These are phyloP conservation scores for Sisymbrium altissimum DNA, from an alignment of 345 rosid genomes.

Conservation along the genomic window DNA sequence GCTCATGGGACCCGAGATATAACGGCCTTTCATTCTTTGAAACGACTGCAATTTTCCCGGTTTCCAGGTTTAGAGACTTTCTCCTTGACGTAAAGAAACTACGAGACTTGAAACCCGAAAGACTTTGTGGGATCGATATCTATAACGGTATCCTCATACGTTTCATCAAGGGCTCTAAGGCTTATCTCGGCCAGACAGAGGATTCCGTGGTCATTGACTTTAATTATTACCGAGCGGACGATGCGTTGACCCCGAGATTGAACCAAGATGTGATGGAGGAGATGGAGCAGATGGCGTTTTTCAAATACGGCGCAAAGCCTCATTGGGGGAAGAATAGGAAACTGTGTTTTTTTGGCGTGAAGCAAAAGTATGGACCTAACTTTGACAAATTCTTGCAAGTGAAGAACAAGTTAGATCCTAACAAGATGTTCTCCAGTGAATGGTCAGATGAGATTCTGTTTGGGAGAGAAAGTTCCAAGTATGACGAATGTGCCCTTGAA, in stretches of 20 bases:
- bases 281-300: conserved; percentile 85
- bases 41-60: conserved; percentile 61
- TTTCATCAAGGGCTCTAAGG: conserved; percentile 68
- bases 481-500: conserved; percentile 80
- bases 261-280: conserved; percentile 82
- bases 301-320: conserved; percentile 71
- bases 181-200: conserved; percentile 73
- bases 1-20: conserved; percentile 82
- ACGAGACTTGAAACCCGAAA: conserved; percentile 56
- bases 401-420: conserved; percentile 68
- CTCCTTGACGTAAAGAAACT: conserved; percentile 55
- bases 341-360: conserved; percentile 56
- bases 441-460: conserved; percentile 71
- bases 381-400: conserved; percentile 47
- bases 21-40: conserved; percentile 76
- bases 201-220: conserved; percentile 80
- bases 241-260: conserved; percentile 58
- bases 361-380: conserved; percentile 46
- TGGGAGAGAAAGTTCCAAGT: conserved; percentile 41
- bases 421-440: conserved; percentile 60
- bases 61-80: conserved; percentile 48
- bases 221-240: conserved; percentile 66
- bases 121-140: conserved; percentile 65
- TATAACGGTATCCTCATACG: conserved; percentile 71
- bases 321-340: conserved; percentile 92